Evolutionary conservation across 257 asterid genomes (phyloP).

Genomic region (Datura wrightii): DNA sequence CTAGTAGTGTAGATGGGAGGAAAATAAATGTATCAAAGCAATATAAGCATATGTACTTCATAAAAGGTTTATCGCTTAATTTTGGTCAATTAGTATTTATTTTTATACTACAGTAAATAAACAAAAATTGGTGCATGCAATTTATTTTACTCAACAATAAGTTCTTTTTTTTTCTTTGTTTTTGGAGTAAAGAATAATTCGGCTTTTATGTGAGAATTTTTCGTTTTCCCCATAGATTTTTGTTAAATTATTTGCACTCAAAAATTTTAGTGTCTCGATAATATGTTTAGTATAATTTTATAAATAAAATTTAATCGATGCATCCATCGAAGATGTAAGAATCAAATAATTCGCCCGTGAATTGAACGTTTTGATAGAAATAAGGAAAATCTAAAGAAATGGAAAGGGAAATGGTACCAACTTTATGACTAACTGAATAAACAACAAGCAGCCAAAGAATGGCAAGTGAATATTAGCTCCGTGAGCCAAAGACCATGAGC

Average conservation of each 20-base stretch:
- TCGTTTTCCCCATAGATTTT: neutral
- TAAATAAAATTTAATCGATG: neutral
- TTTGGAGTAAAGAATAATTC: neutral
- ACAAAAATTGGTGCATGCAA: neutral
- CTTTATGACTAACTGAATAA: neutral
- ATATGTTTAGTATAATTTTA: too few relatives aligned
- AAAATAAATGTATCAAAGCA: neutral
- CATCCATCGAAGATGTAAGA: neutral
- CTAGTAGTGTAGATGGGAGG: neutral
- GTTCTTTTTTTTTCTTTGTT: too few relatives aligned
- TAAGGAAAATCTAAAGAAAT: neutral
- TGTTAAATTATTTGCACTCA: neutral
- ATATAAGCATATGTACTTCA: too few relatives aligned
- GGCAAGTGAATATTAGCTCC: constrained; percentile 19
- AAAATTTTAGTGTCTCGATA: too few relatives aligned
- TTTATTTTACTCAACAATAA: neutral
- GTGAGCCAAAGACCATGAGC: constrained; percentile 23
- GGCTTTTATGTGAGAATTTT: neutral
- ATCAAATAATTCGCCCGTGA: too few relatives aligned
- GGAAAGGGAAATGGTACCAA: neutral
- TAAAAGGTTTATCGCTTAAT: neutral
- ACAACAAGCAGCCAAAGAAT: neutral
- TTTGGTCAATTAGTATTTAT: too few relatives aligned
- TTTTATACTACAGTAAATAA: neutral
- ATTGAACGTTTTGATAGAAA: too few relatives aligned